phyloP scores from a whole-genome alignment of 495 filamentous ascomycete species.

The Opeltia flavorubescens region DNA sequence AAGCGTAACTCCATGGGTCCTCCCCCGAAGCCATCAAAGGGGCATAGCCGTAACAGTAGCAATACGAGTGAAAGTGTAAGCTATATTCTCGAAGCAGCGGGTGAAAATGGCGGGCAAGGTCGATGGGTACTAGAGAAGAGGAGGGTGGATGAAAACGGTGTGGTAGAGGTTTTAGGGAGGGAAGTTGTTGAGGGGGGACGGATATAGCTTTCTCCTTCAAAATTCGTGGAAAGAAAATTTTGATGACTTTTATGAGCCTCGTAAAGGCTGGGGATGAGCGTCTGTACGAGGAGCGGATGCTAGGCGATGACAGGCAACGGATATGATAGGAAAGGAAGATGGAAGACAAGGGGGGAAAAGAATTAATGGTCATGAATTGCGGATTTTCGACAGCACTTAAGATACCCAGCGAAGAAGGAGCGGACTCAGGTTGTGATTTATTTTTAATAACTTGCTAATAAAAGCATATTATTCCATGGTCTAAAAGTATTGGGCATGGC shows the following conservation, averaged over 20 bases:
- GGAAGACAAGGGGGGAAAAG: not conserved
- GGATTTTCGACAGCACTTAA: no score
- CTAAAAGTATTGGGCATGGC: no score
- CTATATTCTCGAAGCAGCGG: slow-evolving; percentile 31
- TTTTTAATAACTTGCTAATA: no score
- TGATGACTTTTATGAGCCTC: not conserved
- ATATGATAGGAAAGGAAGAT: no score
- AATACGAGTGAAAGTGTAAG: slow-evolving; percentile 43
- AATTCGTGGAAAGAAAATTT: not conserved
- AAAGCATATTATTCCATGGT: no score
- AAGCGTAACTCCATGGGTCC: not conserved
- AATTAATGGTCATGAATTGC: not conserved
- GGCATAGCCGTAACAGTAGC: slow-evolving; percentile 19
- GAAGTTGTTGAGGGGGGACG: slow-evolving; percentile 25
- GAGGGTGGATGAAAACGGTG: slow-evolving; percentile 36
- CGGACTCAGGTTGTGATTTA: no score
- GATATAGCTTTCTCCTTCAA: no score
- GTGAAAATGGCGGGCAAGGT: slow-evolving; percentile 28
- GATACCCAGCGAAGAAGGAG: not conserved
- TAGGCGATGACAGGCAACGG: no score
- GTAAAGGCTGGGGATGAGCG: no score
- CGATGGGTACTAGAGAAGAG: slow-evolving; percentile 45
- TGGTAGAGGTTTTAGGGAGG: slow-evolving; percentile 31
- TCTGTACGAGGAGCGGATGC: no score
- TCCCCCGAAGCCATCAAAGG: slow-evolving; percentile 1